Percentiles rank a stretch among this genome's conserved stretches.
Evolutionary conservation across 352 stramenopile genomes (phyloP).

Genomic region (Albugo candida): DNA sequence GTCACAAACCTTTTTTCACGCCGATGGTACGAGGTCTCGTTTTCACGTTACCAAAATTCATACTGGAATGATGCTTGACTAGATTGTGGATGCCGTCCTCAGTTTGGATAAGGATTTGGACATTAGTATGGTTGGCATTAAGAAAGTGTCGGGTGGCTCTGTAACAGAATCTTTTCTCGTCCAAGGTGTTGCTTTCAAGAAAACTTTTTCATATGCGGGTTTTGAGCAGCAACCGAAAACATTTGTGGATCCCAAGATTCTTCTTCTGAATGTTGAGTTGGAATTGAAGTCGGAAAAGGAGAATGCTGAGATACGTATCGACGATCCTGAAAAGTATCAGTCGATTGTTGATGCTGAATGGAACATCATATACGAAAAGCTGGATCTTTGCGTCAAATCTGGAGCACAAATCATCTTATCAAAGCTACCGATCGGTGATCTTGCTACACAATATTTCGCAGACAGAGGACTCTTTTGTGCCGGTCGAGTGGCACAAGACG

Average conservation of each 20-base stretch:
- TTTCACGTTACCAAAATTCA: background rate
- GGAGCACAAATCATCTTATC: constrained; percentile 97
- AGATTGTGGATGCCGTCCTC: constrained; percentile 90
- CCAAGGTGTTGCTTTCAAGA: constrained; percentile 97
- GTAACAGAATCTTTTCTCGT: constrained; percentile 97
- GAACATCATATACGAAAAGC: constrained; percentile 99
- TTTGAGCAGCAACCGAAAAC: constrained; percentile 99
- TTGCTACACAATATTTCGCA: constrained; percentile 99
- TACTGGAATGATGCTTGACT: background rate
- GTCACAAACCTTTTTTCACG: constrained; percentile 94
- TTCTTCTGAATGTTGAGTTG: constrained; percentile 97
- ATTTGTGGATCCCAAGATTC: constrained; percentile 91
- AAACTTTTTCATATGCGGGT: constrained; percentile 99
- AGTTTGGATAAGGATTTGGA: constrained; percentile 80
- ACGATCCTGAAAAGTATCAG: constrained; percentile 96
- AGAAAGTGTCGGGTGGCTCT: constrained; percentile 95
- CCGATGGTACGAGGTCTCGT: constrained; percentile 70
- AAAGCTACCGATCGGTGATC: constrained; percentile 88
- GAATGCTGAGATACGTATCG: constrained; percentile 96
- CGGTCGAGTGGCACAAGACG: constrained; percentile 89
- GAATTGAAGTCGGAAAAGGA: constrained; percentile 99
- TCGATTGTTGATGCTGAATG: constrained; percentile 99
- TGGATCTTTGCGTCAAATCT: constrained; percentile 77
- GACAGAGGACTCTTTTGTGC: constrained; percentile 96
- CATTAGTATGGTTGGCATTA: constrained; percentile 90